Evolutionary conservation across 2,329 filamentous ascomycete genomes (phyloP).

Genomic region (Diaporthe ilicicola): DNA sequence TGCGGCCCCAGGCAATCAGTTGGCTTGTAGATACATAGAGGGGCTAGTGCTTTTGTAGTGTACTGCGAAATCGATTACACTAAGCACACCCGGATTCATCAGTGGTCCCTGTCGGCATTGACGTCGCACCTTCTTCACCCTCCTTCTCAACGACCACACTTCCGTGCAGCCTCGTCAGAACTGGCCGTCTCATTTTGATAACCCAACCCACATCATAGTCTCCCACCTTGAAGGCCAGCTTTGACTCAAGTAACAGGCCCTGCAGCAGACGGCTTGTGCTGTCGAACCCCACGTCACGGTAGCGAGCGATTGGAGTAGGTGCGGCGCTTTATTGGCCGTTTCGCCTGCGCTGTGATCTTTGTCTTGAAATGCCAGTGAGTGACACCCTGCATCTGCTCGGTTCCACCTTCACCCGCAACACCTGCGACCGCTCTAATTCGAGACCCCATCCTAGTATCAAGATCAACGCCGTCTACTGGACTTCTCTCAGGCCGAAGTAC

Average conservation of each 20-base stretch:
- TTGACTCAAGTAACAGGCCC: not conserved
- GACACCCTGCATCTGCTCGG: constrained; percentile 2
- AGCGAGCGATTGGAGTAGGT: constrained; percentile 3
- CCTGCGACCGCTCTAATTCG: not conserved
- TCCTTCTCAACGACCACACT: not conserved
- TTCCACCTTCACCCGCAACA: not conserved
- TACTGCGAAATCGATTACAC: not conserved
- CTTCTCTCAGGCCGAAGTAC: constrained; percentile 27
- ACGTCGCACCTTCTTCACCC: constrained; percentile 22
- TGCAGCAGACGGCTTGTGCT: constrained; percentile 8
- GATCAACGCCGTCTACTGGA: constrained; percentile 24
- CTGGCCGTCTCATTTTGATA: not conserved
- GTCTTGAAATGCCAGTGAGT: constrained; percentile 28
- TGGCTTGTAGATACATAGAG: not conserved
- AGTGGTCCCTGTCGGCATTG: constrained; percentile 17
- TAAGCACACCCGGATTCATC: constrained; percentile 15
- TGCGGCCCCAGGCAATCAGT: not conserved
- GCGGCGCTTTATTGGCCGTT: constrained; percentile 20
- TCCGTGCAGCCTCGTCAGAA: not conserved
- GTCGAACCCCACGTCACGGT: constrained; percentile 9
- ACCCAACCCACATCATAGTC: not conserved
- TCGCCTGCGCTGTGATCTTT: constrained; percentile 18
- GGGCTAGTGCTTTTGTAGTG: not conserved
- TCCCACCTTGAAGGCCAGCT: not conserved
- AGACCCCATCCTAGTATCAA: not conserved